phyloP scores from a whole-genome alignment of 148 eudicot genomes.

The Rhododendron ferrugineum region DNA sequence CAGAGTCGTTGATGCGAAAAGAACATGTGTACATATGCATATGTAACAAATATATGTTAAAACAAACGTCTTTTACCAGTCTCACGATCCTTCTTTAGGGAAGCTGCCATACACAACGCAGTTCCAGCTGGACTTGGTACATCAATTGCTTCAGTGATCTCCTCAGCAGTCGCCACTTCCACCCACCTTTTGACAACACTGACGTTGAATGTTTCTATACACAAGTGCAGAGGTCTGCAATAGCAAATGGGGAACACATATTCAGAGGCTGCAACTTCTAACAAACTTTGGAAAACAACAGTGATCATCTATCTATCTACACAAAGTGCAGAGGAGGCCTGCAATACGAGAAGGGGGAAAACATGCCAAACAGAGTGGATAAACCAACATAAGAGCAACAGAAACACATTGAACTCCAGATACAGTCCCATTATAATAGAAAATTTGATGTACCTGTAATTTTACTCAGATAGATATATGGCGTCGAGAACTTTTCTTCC shows the following conservation, averaged over 20 bases:
- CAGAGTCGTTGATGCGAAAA: neutral
- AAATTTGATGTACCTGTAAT: neutral
- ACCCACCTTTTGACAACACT: conserved; percentile 79
- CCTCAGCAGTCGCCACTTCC: conserved; percentile 66
- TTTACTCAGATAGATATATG: neutral
- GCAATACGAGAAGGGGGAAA: conserved; percentile 17
- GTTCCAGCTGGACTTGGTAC: conserved; percentile 66
- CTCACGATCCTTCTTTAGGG: conserved; percentile 81
- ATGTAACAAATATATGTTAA: neutral
- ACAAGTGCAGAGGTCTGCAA: conserved; percentile 81
- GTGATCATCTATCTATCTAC: conserved; percentile 56
- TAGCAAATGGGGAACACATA: neutral
- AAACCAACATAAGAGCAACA: neutral
- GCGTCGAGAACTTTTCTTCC: neutral
- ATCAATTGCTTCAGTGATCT: conserved; percentile 67
- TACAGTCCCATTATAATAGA: neutral
- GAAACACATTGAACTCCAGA: neutral
- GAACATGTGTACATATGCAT: neutral
- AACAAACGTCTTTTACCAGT: conserved; percentile 34
- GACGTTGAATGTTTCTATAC: conserved; percentile 66
- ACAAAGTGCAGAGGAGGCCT: conserved; percentile 85
- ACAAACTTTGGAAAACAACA: conserved; percentile 68
- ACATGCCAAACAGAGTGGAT: neutral
- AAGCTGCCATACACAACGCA: conserved; percentile 89
- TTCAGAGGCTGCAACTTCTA: conserved; percentile 59